phyloP scores from a whole-genome alignment of 2,329 filamentous ascomycete genomes.

The Colletotrichum tamarilloi region DNA sequence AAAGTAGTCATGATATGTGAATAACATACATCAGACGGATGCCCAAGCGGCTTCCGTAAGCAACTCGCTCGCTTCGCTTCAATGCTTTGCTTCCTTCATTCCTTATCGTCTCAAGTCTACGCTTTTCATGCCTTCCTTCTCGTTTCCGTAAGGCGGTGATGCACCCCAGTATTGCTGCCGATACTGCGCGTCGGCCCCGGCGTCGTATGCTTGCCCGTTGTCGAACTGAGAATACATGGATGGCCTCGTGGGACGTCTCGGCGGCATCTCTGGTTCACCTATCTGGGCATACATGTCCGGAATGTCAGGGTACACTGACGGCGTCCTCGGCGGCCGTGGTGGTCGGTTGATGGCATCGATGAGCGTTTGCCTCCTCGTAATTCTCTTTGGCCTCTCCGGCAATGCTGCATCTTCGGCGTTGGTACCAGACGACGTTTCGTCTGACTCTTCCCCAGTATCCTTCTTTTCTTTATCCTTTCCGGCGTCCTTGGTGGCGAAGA shows the following conservation, averaged over 20 bases:
- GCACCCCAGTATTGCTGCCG: constrained; percentile 14
- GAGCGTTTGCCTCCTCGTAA: constrained; percentile 32
- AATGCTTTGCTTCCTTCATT: constrained; percentile 5
- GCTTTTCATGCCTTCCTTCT: constrained; percentile 1
- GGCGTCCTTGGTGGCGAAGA: constrained; percentile 25
- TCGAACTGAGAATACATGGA: constrained; percentile 13
- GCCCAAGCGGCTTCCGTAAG: background rate
- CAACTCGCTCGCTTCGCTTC: constrained; percentile 15
- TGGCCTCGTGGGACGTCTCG: background rate
- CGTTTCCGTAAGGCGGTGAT: constrained; percentile 2
- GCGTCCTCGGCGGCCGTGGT: background rate
- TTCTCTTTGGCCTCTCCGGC: constrained; percentile 25
- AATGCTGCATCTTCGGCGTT: background rate
- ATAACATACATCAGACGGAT: constrained; percentile 15
- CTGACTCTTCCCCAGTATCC: background rate
- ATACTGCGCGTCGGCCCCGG: background rate
- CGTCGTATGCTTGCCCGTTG: background rate
- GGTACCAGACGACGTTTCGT: background rate
- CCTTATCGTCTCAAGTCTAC: constrained; percentile 4
- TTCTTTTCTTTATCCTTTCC: background rate
- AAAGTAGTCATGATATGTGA: background rate
- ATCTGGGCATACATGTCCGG: constrained; percentile 3
- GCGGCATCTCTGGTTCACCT: background rate
- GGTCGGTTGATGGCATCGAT: constrained; percentile 23
- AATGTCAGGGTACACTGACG: constrained; percentile 5